Percentiles rank a stretch among this genome's conserved stretches.
Evolutionary conservation across 768 basidiomycete genomes (phyloP).

Genomic region (Chlorophyllum brunneum): DNA sequence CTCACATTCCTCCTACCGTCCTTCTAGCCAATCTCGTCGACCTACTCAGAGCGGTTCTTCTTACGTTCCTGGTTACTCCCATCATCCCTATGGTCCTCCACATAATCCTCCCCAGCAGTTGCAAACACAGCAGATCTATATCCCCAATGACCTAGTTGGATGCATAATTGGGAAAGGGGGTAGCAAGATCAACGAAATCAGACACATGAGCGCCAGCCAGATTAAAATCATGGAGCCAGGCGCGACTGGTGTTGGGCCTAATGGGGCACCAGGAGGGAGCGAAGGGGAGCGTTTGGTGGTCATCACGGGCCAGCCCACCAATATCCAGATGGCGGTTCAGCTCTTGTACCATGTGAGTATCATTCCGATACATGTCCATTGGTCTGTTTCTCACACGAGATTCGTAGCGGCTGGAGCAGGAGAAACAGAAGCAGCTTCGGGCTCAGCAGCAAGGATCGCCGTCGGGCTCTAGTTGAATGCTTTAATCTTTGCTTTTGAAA

Average conservation of each 20-base stretch:
- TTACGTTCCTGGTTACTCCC: conserved; percentile 60
- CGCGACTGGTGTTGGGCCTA: conserved; percentile 62
- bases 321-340: conserved; percentile 96
- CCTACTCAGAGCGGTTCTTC: conserved; percentile 42
- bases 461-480: conserved; percentile 1
- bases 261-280: conserved; percentile 67
- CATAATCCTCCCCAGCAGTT: conserved; percentile 68
- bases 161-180: conserved; percentile 98
- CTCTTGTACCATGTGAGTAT: conserved; percentile 76
- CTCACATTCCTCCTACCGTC: conserved; percentile 63
- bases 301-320: conserved; percentile 91
- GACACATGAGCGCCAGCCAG: conserved; percentile 91
- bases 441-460: conserved; percentile 26
- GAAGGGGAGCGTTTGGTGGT: conserved; percentile 93
- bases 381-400: neutral
- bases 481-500: neutral
- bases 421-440: conserved; percentile 80
- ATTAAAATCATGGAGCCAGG: conserved; percentile 99
- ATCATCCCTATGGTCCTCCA: conserved; percentile 31
- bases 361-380: neutral
- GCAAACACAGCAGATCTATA: conserved; percentile 97
- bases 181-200: conserved; percentile 97
- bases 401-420: conserved; percentile 75
- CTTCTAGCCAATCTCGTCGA: conserved; percentile 36
- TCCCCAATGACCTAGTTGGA: conserved; percentile 95